A percentile compares a stretch with the other conserved stretches of the same genome.
These are phyloP conservation scores for Diddensiella caesifluorescens DNA, from an alignment of 805 yeast species.

Conservation along the genomic window DNA sequence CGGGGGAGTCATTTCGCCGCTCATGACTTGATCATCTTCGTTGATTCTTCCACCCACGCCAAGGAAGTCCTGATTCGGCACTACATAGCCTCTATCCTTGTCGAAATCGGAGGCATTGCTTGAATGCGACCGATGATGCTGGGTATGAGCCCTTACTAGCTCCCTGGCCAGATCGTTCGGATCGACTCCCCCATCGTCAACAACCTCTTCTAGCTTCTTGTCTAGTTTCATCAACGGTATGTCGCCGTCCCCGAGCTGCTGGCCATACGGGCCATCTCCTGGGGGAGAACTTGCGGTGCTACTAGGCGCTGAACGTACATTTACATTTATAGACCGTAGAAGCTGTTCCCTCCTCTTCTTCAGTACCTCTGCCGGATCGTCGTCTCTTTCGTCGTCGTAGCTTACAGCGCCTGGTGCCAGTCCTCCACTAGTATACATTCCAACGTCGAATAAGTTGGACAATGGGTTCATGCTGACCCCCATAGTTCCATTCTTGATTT, in stretches of 20 bases:
- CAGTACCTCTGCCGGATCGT: neutral
- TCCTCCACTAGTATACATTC: slow-evolving; percentile 29
- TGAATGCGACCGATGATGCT: neutral
- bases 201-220: slow-evolving; percentile 2
- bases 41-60: no score
- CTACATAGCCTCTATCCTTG: slow-evolving; percentile 15
- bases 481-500: slow-evolving; percentile 1
- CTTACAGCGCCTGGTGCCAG: slow-evolving; percentile 31
- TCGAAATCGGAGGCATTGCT: slow-evolving; percentile 1
- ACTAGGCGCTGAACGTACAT: slow-evolving; percentile 7
- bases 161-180: slow-evolving; percentile 18
- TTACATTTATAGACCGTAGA: neutral
- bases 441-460: slow-evolving; percentile 25
- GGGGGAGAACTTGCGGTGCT: slow-evolving; percentile 7
- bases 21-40: slow-evolving; percentile 12
- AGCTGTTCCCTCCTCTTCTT: neutral
- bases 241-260: slow-evolving; percentile 17
- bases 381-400: neutral
- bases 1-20: slow-evolving; percentile 8
- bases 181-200: slow-evolving; percentile 10
- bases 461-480: slow-evolving; percentile 7
- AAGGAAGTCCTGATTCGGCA: slow-evolving; percentile 18
- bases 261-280: slow-evolving; percentile 6
- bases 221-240: slow-evolving; percentile 24
- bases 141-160: slow-evolving; percentile 19